A percentile compares a stretch with the other conserved stretches of the same genome.
Evolutionary conservation across 768 basidiomycete species (phyloP).

Genomic region (Boletus huronensis): DNA sequence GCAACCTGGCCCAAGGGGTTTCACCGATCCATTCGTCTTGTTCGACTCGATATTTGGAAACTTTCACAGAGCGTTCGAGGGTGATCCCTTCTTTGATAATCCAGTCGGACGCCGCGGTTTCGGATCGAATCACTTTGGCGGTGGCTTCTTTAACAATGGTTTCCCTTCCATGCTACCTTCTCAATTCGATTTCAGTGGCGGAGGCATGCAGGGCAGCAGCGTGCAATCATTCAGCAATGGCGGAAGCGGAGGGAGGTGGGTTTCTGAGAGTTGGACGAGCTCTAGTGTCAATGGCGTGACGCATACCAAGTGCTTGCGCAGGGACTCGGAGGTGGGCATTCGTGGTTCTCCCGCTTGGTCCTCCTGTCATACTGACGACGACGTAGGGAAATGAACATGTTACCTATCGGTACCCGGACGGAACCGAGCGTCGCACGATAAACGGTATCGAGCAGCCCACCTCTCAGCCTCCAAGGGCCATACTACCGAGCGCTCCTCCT

Average conservation of each 20-base stretch:
- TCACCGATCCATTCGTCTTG: slow-evolving; percentile 73
- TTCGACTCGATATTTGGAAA: slow-evolving; percentile 71
- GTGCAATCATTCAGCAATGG: slow-evolving; percentile 10
- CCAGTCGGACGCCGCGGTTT: slow-evolving; percentile 17
- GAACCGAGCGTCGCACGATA: slow-evolving; percentile 59
- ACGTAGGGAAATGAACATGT: slow-evolving; percentile 73
- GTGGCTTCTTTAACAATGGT: slow-evolving; percentile 8
- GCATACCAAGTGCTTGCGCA: slow-evolving; percentile 50
- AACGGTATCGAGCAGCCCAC: slow-evolving; percentile 56
- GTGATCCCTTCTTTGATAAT: slow-evolving; percentile 36
- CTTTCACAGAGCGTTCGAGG: slow-evolving; percentile 33
- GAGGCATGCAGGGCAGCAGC: slow-evolving; percentile 13
- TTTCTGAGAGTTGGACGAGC: slow-evolving; percentile 55
- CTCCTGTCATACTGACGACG: slow-evolving; percentile 1
- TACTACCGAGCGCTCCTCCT: slow-evolving; percentile 6
- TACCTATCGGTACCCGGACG: slow-evolving; percentile 62
- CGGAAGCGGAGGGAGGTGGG: slow-evolving; percentile 34
- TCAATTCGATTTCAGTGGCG: slow-evolving; percentile 10
- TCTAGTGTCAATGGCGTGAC: slow-evolving; percentile 67
- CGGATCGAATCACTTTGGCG: slow-evolving; percentile 10
- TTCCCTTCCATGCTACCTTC: slow-evolving; percentile 12
- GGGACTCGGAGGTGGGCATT: slow-evolving; percentile 54
- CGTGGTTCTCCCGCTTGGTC: neutral
- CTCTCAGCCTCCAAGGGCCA: slow-evolving; percentile 9
- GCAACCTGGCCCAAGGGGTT: slow-evolving; percentile 28